Evolutionary conservation across 352 stramenopile genomes (phyloP).

Genomic region (Salisapilia sapeloensis): DNA sequence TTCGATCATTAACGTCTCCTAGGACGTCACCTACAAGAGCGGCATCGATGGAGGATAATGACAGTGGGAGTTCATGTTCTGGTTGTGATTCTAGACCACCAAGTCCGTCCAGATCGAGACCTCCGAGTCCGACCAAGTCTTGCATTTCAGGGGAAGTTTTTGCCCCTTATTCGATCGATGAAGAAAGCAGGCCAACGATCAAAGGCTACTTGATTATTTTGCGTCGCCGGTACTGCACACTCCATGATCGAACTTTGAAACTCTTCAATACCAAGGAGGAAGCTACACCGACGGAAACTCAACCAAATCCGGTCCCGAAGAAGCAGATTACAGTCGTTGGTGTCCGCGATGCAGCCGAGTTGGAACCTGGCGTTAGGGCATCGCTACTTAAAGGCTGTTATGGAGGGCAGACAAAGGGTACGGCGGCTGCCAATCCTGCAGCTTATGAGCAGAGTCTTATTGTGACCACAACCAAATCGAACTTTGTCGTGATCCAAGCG

Average conservation of each 20-base stretch:
- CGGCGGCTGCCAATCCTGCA: constrained; percentile 1
- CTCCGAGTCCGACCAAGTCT: no score
- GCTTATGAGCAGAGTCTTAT: constrained; percentile 35
- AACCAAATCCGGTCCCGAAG: constrained; percentile 7
- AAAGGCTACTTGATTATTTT: constrained; percentile 50
- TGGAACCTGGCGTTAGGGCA: constrained; percentile 30
- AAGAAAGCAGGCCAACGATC: no score
- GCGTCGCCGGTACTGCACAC: constrained; percentile 50
- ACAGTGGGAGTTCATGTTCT: no score
- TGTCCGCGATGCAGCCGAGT: constrained; percentile 35
- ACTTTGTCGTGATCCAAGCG: constrained; percentile 43
- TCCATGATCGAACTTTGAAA: constrained; percentile 28
- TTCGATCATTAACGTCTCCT: no score
- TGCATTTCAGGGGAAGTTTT: not conserved
- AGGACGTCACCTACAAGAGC: no score
- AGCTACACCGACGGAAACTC: constrained; percentile 6
- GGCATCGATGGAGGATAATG: no score
- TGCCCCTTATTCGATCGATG: no score
- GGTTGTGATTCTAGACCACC: no score
- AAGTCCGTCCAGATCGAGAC: no score
- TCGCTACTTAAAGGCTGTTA: no score
- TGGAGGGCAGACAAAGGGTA: constrained; percentile 9
- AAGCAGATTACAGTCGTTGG: constrained; percentile 46
- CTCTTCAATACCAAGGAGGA: constrained; percentile 49
- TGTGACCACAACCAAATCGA: constrained; percentile 56